Base-by-base conservation (phyloP, 257 asterid genomes). In the Avicennia marina region DNA sequence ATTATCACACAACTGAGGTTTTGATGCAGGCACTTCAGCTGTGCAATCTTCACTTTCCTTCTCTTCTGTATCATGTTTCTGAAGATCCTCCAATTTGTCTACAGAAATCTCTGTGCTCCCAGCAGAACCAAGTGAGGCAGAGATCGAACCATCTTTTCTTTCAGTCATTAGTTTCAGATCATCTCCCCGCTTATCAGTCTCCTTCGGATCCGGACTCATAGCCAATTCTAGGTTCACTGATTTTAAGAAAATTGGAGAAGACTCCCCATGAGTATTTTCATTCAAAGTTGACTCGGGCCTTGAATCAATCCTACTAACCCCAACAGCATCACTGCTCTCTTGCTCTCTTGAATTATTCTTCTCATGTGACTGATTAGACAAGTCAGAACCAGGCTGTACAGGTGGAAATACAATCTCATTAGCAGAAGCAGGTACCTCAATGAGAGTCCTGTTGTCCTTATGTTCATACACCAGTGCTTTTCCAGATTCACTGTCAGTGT, bases 401-500 rank as follows among this genome's bases (percentile, higher is more conserved):
- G 60, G 48, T 15, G 63, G 44, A 46, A 39, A 2, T 5, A 42
- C 20, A 33, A 41, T 36, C 15, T 53, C 68, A 25, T 49, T 24
- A 48, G 69, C 32, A 6, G 72, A 36, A 52, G 22, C 53, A 38
- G 47, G 56, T 13, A 22, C 50, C 53, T 50, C 75, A 56, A 33
- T 43, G n/a, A n/a, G n/a, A n/a, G n/a, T n/a, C 32, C 34, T 20
- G 25, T 13, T 51, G 52, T 36, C 43, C 39, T 69, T 71, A 39
- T 33, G 62, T 60, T 61, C 77, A 63, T 63, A 56, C 11, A 2
- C 52, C 31, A 16, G 40, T 11, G 22, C 58, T 48, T 63, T 53
- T 38, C 62, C 64, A 67, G 56, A 65, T 69, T 62, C 78, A 45
- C 25, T 41, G 60, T 44, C 67, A 40, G 71, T 52, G 60, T 29